Evolutionary conservation across 176 grass and related monocot species (phyloP).

Genomic region (Eleusine indica): DNA sequence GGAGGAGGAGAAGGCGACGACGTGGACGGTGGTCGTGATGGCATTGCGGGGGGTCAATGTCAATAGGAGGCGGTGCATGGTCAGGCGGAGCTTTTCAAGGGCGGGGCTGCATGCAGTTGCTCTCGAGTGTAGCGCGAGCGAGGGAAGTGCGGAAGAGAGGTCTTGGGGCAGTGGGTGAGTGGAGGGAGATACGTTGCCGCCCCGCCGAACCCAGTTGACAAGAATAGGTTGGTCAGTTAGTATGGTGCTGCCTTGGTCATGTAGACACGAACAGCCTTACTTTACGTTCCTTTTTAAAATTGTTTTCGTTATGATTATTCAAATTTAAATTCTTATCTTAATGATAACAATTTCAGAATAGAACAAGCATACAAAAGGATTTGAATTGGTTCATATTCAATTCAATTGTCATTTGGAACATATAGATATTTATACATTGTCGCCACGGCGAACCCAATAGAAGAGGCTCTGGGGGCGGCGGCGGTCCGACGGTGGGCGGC

Average conservation of each 20-base stretch:
- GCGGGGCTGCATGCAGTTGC: constrained; percentile 31
- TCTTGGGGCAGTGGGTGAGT: constrained; percentile 39
- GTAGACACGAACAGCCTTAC: not conserved
- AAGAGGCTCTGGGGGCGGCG: too few relatives aligned
- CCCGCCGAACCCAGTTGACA: constrained; percentile 32
- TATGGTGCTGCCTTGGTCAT: not conserved
- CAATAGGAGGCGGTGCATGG: constrained; percentile 31
- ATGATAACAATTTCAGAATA: too few relatives aligned
- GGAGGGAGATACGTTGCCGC: not conserved
- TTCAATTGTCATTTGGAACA: too few relatives aligned
- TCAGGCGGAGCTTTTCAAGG: constrained; percentile 38
- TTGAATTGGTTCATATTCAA: too few relatives aligned
- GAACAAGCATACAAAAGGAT: not conserved
- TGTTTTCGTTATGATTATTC: too few relatives aligned
- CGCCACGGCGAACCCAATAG: too few relatives aligned
- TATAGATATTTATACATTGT: too few relatives aligned
- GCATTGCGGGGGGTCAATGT: constrained; percentile 17
- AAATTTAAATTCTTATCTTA: too few relatives aligned
- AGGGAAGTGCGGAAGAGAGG: constrained; percentile 48
- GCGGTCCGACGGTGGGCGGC: too few relatives aligned
- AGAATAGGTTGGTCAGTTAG: constrained; percentile 36
- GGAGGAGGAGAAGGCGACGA: not conserved
- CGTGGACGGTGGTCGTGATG: not conserved
- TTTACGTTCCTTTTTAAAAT: not conserved
- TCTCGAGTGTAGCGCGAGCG: constrained; percentile 26